Evolutionary conservation across 257 asterid genomes (phyloP), one percentile per base, ranked within the genome.

Genomic region (Sherardia arvensis): DNA sequence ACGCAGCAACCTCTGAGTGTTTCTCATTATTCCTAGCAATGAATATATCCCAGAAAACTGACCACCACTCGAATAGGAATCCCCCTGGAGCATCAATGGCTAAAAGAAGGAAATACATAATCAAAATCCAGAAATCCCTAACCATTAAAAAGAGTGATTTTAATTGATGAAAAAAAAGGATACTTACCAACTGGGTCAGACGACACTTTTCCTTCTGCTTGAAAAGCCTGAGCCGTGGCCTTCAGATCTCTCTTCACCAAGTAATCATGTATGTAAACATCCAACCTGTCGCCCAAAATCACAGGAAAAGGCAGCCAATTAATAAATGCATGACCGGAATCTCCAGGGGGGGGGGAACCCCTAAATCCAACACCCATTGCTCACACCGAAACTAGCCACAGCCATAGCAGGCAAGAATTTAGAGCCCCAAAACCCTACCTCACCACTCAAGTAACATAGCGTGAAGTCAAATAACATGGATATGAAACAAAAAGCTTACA

Each of bases 21-120:
- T 93, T 93, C 73, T 93, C 99, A 70, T 93, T 93, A 38, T 97
- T 93, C 87, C 99, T 77, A 27, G 97, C 99, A 62, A 93, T 93
- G 49, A 93, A 93, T 73, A 93, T 93, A 78, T 93, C 99, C 99
- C 99, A 93, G 68, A 93, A 93, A 29, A 93, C 99, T 0, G 99
- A 93, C 99, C 99, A 93, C 97, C 99, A 93, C 66, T 93, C 99
- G 26, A 93, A 93, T 36, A 93, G 88, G 78, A 93, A 93, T 27
- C 99, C 99, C 66, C 99, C 99, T 29, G 99, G 99, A 59, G 99
- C 99, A 83, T 93, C 99, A 21, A 93, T 93, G 64, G 99, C 99
- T 93, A 88, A 53, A 73, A 12, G 8, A 15, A 49, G 36, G 64
- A 21, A 69, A 25, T 11, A 56, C 33, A 62, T 30, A 7, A 63